Evolutionary conservation across 768 basidiomycete genomes (phyloP).

Genomic region (Auriculariales sp.): DNA sequence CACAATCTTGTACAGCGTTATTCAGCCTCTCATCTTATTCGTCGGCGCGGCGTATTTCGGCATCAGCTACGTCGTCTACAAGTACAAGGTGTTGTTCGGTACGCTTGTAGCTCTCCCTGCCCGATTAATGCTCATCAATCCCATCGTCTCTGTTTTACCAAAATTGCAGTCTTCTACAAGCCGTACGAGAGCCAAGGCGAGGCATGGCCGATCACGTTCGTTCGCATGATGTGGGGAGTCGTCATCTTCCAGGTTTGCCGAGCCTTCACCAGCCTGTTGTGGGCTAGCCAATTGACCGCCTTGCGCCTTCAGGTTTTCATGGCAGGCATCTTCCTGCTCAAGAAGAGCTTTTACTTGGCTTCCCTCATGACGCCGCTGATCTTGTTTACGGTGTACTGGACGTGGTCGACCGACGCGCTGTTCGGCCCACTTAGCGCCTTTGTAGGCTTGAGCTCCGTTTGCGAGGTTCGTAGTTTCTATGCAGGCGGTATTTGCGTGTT

Average conservation of each 20-base stretch:
- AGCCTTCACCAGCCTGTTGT: conserved; percentile 93
- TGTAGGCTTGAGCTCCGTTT: conserved; percentile 75
- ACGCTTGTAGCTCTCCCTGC: conserved; percentile 14
- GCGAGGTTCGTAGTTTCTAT: too few relatives aligned
- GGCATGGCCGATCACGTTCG: conserved; percentile 94
- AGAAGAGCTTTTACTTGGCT: conserved; percentile 41
- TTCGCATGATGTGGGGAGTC: conserved; percentile 83
- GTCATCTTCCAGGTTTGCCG: conserved; percentile 86
- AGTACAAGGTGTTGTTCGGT: conserved; percentile 95
- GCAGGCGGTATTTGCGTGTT: too few relatives aligned
- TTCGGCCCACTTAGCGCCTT: conserved; percentile 65
- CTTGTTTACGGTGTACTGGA: conserved; percentile 60
- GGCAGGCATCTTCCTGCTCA: conserved; percentile 84
- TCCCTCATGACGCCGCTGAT: conserved; percentile 64
- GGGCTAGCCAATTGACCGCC: conserved; percentile 82
- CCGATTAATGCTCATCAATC: not conserved
- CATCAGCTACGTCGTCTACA: conserved; percentile 91
- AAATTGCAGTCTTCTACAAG: conserved; percentile 77
- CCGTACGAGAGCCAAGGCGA: conserved; percentile 96
- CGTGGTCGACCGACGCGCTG: conserved; percentile 55
- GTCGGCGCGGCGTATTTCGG: conserved; percentile 97
- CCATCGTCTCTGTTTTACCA: not conserved
- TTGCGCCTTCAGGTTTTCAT: conserved; percentile 91
- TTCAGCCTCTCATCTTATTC: conserved; percentile 86
- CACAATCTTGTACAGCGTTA: conserved; percentile 87